Evolutionary conservation across 768 basidiomycete genomes (phyloP).

Genomic region (Boletus coccyginus): DNA sequence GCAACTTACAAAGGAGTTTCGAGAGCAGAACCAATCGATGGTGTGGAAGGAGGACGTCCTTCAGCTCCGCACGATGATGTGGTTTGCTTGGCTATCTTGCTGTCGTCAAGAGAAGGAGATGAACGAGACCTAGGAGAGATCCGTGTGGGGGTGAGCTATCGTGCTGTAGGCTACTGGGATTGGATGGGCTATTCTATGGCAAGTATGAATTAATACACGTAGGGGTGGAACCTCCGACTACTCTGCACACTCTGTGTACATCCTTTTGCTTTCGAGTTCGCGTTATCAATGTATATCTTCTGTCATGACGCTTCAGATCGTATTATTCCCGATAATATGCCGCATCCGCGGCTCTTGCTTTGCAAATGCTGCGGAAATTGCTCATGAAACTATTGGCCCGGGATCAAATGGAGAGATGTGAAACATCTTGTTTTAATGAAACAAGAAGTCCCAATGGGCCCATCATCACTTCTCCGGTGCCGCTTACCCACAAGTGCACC

Average conservation of each 20-base stretch:
- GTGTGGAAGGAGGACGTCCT: conserved; percentile 95
- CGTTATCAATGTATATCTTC: conserved; percentile 14
- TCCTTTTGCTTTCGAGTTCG: conserved; percentile 17
- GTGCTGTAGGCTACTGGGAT: conserved; percentile 22
- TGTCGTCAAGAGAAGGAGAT: conserved; percentile 45
- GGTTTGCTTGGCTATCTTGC: conserved; percentile 88
- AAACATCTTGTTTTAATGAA: no score
- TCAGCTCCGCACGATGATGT: conserved; percentile 89
- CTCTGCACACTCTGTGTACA: conserved; percentile 24
- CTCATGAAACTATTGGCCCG: background rate
- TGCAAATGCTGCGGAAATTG: background rate
- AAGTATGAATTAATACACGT: conserved; percentile 22
- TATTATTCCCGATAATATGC: no score
- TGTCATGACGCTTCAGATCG: background rate
- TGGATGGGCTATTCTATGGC: conserved; percentile 27
- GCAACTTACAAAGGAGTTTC: conserved; percentile 81
- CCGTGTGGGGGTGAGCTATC: background rate
- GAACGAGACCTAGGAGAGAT: conserved; percentile 26
- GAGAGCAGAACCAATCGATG: conserved; percentile 82
- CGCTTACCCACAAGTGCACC: no score
- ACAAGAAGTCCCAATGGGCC: no score
- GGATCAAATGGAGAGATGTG: no score
- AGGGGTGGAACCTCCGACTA: conserved; percentile 25
- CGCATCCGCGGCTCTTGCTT: background rate
- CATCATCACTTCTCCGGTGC: no score